Evolutionary conservation across 2,329 filamentous ascomycete species (phyloP), one percentile per base, ranked within the genome.

Genomic region (Alternaria metachromatica): DNA sequence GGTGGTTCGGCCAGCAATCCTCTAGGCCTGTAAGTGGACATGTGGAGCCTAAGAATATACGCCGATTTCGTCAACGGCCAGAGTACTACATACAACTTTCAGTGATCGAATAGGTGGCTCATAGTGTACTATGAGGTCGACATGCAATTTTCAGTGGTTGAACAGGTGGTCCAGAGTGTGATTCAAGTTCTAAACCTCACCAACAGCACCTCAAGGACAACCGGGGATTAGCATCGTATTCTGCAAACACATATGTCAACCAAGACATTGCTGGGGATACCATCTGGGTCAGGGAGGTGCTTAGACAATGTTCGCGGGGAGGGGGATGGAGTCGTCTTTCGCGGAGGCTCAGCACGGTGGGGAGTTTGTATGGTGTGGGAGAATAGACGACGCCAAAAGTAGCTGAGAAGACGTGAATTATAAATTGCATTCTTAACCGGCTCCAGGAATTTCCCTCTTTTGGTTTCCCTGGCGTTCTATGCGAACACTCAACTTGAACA

Each of bases 1-100:
- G 58, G 76, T 56, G 80, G 76, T 6, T 79, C 70, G 28, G 81
- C 75, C 7, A 75, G 71, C 41, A 83, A 84, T 65, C 83, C 82
- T 21, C 61, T 84, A 61, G 82, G 83, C 1, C 57, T 84, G 57
- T 81, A 64, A 51, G 4, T n/a, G 33, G 8, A 37, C 15, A 37
- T 1, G 2, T 15, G 2, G 15, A n/a, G 20, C 20, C 20, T 12
- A 4, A 5, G 6, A 23, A 18, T 21, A 41, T 25, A 6, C 0
- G 1, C 13, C 21, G 6, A 53, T 2, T 15, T 33, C 15, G 21
- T 18, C 2, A 37, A 37, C 33, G 33, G 33, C 15, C 33, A 37
- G 15, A n/a, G 9, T 8, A 37, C 33, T n/a, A 37, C 37, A 41
- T 41, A 3, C 4, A 18, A 18, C 37, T 18, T 41, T 41, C 15